These are phyloP conservation scores for Syncephalastrum contaminatum DNA, from an alignment of 371 early-diverging fungal genomes.

Conservation along the genomic window DNA sequence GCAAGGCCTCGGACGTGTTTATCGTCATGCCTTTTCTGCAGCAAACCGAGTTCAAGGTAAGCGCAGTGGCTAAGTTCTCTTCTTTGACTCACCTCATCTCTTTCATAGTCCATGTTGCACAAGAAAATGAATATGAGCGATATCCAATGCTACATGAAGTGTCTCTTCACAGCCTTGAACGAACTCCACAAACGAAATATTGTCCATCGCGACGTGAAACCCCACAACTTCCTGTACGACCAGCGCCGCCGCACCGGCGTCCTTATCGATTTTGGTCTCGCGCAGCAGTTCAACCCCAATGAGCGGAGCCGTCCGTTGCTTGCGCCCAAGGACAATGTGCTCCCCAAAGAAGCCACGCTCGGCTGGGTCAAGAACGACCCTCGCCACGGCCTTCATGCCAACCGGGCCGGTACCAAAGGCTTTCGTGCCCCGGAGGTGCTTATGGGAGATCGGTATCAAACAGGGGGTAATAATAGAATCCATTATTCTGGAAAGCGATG, in stretches of 20 bases:
- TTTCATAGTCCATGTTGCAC: conserved; percentile 53
- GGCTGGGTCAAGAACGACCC: too few species aligned
- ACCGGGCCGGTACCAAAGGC: conserved; percentile 98
- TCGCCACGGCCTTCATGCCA: conserved; percentile 71
- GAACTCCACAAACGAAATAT: conserved; percentile 73
- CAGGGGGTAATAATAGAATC: conserved; percentile 54
- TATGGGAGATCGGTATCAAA: conserved; percentile 82
- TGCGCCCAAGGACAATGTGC: neutral
- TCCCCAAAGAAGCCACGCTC: too few species aligned
- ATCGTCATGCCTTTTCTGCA: conserved; percentile 89
- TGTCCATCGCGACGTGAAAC: conserved; percentile 97
- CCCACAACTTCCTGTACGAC: conserved; percentile 95
- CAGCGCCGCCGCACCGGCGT: conserved; percentile 68
- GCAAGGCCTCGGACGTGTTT: conserved; percentile 86
- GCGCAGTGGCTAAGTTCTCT: too few species aligned
- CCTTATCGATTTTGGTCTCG: conserved; percentile 98
- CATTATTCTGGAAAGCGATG: neutral
- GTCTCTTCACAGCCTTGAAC: conserved; percentile 72
- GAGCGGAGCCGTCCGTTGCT: neutral
- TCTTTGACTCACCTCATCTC: neutral
- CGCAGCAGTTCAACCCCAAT: conserved; percentile 51
- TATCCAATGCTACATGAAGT: conserved; percentile 79
- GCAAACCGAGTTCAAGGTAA: conserved; percentile 84
- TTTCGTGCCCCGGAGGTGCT: conserved; percentile 98
- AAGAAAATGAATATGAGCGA: conserved; percentile 62